These are phyloP conservation scores for Marchantia polymorpha DNA, from an alignment of 225 moss, liverwort and hornwort genomes.

Conservation along the genomic window DNA sequence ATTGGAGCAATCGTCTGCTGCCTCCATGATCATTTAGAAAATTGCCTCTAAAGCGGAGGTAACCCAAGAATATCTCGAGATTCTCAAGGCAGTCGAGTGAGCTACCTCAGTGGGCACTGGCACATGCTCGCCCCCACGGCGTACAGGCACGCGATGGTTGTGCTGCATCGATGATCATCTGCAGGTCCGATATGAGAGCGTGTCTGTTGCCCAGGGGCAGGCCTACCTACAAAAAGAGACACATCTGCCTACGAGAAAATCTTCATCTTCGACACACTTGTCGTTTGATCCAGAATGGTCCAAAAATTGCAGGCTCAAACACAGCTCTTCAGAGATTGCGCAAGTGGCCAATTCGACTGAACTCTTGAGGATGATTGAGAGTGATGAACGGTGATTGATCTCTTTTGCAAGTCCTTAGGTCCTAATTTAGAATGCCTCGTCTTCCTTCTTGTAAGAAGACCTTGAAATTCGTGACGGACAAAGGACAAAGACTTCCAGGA, in stretches of 20 bases:
- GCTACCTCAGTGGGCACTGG: background rate
- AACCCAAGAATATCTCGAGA: slow-evolving; percentile 29
- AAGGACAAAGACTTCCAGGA: too few relatives aligned
- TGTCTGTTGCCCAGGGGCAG: slow-evolving; percentile 30
- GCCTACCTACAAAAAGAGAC: background rate
- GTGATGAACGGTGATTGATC: too few relatives aligned
- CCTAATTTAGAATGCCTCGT: too few relatives aligned
- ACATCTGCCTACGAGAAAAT: slow-evolving; percentile 3
- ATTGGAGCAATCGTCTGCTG: background rate
- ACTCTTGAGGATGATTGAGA: too few relatives aligned
- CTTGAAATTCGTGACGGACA: too few relatives aligned
- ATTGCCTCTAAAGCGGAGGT: slow-evolving; percentile 19
- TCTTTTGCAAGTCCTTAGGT: too few relatives aligned
- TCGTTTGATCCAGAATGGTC: too few relatives aligned
- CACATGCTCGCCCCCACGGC: slow-evolving; percentile 23
- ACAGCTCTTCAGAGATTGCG: too few relatives aligned
- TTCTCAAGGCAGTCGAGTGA: background rate
- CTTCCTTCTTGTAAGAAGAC: too few relatives aligned
- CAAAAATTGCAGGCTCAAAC: too few relatives aligned
- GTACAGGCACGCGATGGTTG: slow-evolving; percentile 22
- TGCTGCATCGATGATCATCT: slow-evolving; percentile 31
- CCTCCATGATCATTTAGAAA: background rate
- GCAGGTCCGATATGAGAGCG: slow-evolving; percentile 26
- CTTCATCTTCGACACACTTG: background rate
- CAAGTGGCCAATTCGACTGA: too few relatives aligned